phyloP scores from a whole-genome alignment of 331 rosid species.

The Acacia concinna region DNA sequence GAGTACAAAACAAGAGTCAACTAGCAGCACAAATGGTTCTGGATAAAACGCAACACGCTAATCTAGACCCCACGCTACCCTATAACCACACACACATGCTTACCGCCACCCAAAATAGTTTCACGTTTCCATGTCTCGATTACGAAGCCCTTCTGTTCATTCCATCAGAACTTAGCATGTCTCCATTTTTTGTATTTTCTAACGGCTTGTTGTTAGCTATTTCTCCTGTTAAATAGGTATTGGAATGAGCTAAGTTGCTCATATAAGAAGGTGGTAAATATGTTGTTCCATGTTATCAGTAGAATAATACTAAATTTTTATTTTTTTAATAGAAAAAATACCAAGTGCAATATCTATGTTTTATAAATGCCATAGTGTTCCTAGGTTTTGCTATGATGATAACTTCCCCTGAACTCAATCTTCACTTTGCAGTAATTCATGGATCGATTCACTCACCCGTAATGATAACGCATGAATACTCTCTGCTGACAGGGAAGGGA shows the following conservation, averaged over 20 bases:
- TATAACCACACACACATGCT: background rate
- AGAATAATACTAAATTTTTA: background rate
- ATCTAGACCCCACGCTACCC: conserved; percentile 27
- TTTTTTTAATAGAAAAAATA: background rate
- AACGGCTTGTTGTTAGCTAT: background rate
- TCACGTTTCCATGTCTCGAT: background rate
- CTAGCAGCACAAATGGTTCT: conserved; percentile 18
- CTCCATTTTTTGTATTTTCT: background rate
- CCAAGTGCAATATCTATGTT: background rate
- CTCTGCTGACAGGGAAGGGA: background rate
- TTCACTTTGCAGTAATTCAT: background rate
- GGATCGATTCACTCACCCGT: background rate
- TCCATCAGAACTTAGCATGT: background rate
- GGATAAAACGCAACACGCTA: conserved; percentile 14
- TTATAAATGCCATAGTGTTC: background rate
- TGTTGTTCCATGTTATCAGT: background rate
- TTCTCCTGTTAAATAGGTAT: background rate
- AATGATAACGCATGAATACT: background rate
- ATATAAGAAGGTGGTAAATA: no score
- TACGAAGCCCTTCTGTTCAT: conserved; percentile 8
- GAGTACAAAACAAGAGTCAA: conserved; percentile 53
- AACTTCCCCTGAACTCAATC: conserved; percentile 3
- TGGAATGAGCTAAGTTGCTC: no score
- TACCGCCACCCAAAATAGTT: background rate
- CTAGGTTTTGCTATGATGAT: background rate